Conservation (phyloP, 805 yeast species). For the Metschnikowia borealis region DNA sequence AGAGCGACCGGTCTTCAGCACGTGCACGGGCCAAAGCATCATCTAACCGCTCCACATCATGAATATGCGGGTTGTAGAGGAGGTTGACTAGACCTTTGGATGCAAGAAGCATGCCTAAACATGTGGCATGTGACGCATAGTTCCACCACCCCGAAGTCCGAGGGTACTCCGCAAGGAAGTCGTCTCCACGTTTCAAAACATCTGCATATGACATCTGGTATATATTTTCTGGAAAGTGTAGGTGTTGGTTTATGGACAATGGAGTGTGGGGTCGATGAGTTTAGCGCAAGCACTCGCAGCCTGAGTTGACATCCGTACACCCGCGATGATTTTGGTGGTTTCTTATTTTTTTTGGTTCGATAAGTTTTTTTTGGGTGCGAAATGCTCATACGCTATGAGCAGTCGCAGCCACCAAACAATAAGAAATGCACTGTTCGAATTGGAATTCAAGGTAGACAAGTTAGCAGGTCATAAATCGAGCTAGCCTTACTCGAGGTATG, state of each 20-base stretch:
- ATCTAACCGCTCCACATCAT: conserved; percentile 61
- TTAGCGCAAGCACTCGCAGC: conserved; percentile 1
- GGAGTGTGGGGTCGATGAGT: neutral
- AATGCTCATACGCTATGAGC: too few relatives aligned
- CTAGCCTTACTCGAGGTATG: too few relatives aligned
- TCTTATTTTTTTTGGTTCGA: too few relatives aligned
- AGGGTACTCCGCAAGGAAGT: conserved; percentile 61
- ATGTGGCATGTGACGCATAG: conserved; percentile 61
- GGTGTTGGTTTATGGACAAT: too few relatives aligned
- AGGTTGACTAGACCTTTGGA: conserved; percentile 59
- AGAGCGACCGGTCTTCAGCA: conserved; percentile 63
- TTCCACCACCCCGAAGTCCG: conserved; percentile 61
- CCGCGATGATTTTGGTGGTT: too few relatives aligned
- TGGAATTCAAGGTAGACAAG: too few relatives aligned
- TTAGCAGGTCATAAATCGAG: too few relatives aligned
- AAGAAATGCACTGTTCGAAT: too few relatives aligned
- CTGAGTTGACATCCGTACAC: neutral
- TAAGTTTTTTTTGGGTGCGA: too few relatives aligned
- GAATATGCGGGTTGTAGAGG: conserved; percentile 60
- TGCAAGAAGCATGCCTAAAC: conserved; percentile 58
- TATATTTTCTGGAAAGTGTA: too few relatives aligned
- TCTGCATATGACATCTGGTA: conserved; percentile 59
- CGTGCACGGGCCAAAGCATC: conserved; percentile 60
- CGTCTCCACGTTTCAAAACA: conserved; percentile 71
- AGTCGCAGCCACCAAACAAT: too few relatives aligned